A percentile compares a stretch with the other conserved stretches of the same genome.
Evolutionary conservation across 352 stramenopile species (phyloP).

Genomic region (Plasmopara viticola): DNA sequence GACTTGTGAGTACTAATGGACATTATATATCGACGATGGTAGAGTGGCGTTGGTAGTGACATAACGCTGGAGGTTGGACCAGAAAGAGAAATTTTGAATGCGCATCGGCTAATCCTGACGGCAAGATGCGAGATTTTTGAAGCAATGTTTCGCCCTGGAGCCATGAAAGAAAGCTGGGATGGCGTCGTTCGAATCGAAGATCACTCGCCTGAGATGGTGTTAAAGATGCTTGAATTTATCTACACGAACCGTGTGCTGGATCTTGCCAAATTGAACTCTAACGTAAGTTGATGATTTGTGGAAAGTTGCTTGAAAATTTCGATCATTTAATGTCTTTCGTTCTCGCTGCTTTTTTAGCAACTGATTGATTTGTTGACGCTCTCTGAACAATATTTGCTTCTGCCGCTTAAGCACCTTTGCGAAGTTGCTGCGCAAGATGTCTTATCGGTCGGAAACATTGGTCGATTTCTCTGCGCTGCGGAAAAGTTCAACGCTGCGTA

Average conservation of each 20-base stretch:
- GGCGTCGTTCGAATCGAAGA: constrained; percentile 80
- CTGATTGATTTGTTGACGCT: constrained; percentile 77
- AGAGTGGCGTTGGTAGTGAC: constrained; percentile 63
- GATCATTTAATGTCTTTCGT: too few species aligned
- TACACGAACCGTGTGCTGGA: constrained; percentile 88
- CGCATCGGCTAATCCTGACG: constrained; percentile 69
- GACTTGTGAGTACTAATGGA: not conserved
- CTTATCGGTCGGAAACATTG: constrained; percentile 64
- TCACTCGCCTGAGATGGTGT: constrained; percentile 75
- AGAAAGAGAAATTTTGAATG: constrained; percentile 49
- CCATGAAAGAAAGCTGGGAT: constrained; percentile 80
- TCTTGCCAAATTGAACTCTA: constrained; percentile 63
- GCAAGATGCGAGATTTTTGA: constrained; percentile 87
- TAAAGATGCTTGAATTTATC: constrained; percentile 90
- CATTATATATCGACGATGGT: not conserved
- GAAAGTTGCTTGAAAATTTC: too few species aligned
- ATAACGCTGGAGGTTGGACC: constrained; percentile 68
- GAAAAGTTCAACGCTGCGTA: constrained; percentile 82
- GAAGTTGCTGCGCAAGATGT: constrained; percentile 68
- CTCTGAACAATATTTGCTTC: constrained; percentile 74
- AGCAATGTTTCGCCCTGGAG: constrained; percentile 81
- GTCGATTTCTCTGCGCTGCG: constrained; percentile 70
- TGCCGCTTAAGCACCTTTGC: constrained; percentile 70
- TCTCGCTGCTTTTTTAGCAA: constrained; percentile 38
- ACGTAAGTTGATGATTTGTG: constrained; percentile 29